A percentile compares a stretch with the other conserved stretches of the same genome.
These are phyloP conservation scores for Wickerhamomyces bisporus DNA, from an alignment of 805 yeast genomes.

Conservation along the genomic window DNA sequence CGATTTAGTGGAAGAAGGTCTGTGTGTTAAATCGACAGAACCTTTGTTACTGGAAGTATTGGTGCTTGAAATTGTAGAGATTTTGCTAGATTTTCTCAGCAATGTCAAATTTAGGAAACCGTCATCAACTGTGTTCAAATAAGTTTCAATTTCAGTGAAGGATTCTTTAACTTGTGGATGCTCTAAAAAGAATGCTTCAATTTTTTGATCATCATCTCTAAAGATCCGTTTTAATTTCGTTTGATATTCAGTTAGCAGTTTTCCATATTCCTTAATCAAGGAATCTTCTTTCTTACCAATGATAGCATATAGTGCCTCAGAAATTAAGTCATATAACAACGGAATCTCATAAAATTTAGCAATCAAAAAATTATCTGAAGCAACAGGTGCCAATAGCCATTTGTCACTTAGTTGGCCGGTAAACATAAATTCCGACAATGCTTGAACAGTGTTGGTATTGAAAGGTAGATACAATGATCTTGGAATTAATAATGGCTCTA, in stretches of 20 bases:
- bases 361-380: conserved; percentile 56
- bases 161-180: conserved; percentile 25
- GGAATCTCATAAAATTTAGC: conserved; percentile 68
- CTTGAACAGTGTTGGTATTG: conserved; percentile 52
- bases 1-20: conserved; percentile 8
- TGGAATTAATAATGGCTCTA: conserved; percentile 65
- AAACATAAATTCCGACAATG: conserved; percentile 66
- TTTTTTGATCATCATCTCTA: conserved; percentile 20
- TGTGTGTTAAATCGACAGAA: conserved; percentile 9
- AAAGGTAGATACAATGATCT: conserved; percentile 67
- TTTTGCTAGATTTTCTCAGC: conserved; percentile 42
- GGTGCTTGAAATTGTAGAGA: conserved; percentile 7
- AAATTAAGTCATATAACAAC: conserved; percentile 59
- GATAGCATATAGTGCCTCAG: conserved; percentile 65
- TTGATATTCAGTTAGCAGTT: conserved; percentile 23
- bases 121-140: conserved; percentile 57
- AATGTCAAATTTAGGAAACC: conserved; percentile 55
- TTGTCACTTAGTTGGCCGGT: conserved; percentile 77
- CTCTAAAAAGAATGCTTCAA: conserved; percentile 18
- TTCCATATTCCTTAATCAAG: conserved; percentile 24
- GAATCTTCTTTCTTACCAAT: conserved; percentile 63
- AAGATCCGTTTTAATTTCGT: conserved; percentile 18
- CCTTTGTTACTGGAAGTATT: conserved; percentile 3
- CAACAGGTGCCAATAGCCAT: conserved; percentile 68
- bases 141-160: conserved; percentile 47